Base-by-base conservation (phyloP, 306 rosid species). In the Medicago ruthenica region DNA sequence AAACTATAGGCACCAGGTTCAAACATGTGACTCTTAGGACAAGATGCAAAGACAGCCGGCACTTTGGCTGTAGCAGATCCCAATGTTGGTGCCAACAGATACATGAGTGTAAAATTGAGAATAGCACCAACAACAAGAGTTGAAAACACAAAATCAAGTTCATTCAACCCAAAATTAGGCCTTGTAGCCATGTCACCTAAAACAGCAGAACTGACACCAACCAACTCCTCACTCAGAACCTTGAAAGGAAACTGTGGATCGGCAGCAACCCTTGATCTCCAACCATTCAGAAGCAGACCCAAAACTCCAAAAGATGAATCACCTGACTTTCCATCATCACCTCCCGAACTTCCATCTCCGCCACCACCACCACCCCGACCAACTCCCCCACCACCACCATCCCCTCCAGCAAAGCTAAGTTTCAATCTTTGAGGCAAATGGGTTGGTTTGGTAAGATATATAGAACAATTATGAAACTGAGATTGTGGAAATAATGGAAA, bases 201-300 rank as follows among this genome's bases (percentile, higher is more conserved):
- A 54, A 96, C 97, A 69, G 97, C 91, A 47, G 99, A 80, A 50
- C 78, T 85, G 16, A 92, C 98, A 21, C 99, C 99, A 14, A 96
- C 98, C 70, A 96, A 45, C 77, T 92, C 99, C 61, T 96, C 99
- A 90, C 92, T 96, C 55, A 96, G 55, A 58, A 96, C 99, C 91
- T 96, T 96, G 86, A 96, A 96, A 20, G 99, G 92, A 14, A 96
- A 96, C 22, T 96, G 98, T 8, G 99, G 99, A 92, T 96, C 99
- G 13, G 99, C 99, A 5, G 93, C 89, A 61, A 92, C 99, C 80
- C 99, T 72, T 5, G 98, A 90, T 89, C 96, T 88, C 99, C 98
- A 96, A 4, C 99, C 99, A 6, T 55, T 80, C 8, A 96, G 84
- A 18, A 96, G 82, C 13, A 92, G 60, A 45, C 90, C 91, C 39